Evolutionary conservation across 139 green algal species (phyloP), one percentile per base, ranked within the genome.

Genomic region (Axilococcus clingmanii): DNA sequence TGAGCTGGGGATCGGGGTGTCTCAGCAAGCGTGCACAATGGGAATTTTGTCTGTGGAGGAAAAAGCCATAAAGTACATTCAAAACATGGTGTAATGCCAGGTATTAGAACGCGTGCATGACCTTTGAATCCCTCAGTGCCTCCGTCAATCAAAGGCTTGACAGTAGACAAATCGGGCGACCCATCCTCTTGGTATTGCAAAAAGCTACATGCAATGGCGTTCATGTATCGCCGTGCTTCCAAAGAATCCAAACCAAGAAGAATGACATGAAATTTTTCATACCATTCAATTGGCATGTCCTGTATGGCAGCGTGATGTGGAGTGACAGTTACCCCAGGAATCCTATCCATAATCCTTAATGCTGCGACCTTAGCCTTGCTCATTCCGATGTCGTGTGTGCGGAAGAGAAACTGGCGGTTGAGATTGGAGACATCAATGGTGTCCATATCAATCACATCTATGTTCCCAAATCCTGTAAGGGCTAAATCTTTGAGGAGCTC

Each of bases 361-460:
- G 93, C 90, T 14, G 93, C 93, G 11, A 96, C 76, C 27, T 77
- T 69, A 7, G 93, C 90, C 53, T 99, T 99, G 35, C 77, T 64
- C 65, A 88, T 84, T 11, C 93, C 93, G 37, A 99, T 87, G 57
- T 99, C 93, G 17, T 19, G 20, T 1, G 40, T 29, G 17, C 49
- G 23, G 14, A 99, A 99, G 2, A 99, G 77, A 61, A 99, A 99
- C 61, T 99, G 93, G 2, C 93, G 67, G 68, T 99, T 99, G 28
- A 99, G 72, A 57, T 99, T 99, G 23, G 79, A 92, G 2, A 98
- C 84, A 59, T 99, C 93, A 23, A 99, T 98, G 3, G 88, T 99
- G 78, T 99, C 93, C 90, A 98, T 97, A 69, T 99, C 93, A 31
- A 99, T 98, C 1, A 99, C 91, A 57, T 97, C 83, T 8, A 99